These are phyloP conservation scores for Saccharomycopsis fermentans DNA, from an alignment of 805 yeast species.

Conservation along the genomic window DNA sequence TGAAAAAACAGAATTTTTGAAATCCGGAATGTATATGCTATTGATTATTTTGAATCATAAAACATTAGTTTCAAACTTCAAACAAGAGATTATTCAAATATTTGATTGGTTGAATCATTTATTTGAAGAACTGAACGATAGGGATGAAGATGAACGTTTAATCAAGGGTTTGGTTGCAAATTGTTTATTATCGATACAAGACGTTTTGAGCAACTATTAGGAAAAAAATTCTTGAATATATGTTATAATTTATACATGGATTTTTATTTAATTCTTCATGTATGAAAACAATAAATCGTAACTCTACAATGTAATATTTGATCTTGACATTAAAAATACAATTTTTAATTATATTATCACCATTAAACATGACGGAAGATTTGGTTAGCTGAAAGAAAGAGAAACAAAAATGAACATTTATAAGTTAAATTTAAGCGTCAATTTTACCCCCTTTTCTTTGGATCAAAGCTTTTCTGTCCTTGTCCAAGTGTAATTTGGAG, in stretches of 20 bases:
- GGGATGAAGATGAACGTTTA: slow-evolving; percentile 7
- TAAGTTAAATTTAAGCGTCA: slow-evolving; percentile 31
- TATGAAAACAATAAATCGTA: too few relatives aligned
- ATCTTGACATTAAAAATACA: slow-evolving; percentile 1
- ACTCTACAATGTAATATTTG: background rate
- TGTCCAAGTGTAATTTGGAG: slow-evolving; percentile 96
- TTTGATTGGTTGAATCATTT: slow-evolving; percentile 15
- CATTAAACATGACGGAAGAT: slow-evolving; percentile 1
- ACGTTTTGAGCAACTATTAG: slow-evolving; percentile 2
- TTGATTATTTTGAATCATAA: slow-evolving; percentile 4
- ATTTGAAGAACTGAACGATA: slow-evolving; percentile 13
- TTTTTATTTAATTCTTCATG: background rate
- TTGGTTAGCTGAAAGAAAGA: background rate
- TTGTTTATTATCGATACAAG: slow-evolving; percentile 12
- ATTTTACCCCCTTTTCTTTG: slow-evolving; percentile 96
- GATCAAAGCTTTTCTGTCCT: slow-evolving; percentile 97
- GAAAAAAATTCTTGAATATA: background rate
- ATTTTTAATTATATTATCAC: background rate
- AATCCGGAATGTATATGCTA: slow-evolving; percentile 10
- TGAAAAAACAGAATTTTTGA: slow-evolving; percentile 11
- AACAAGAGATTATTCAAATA: background rate
- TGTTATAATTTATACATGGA: too few relatives aligned
- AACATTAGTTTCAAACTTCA: slow-evolving; percentile 3
- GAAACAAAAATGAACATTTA: background rate
- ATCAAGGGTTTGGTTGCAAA: slow-evolving; percentile 13